These are phyloP conservation scores for Daldinia loculata DNA, from an alignment of 495 filamentous ascomycete genomes.

Conservation along the genomic window DNA sequence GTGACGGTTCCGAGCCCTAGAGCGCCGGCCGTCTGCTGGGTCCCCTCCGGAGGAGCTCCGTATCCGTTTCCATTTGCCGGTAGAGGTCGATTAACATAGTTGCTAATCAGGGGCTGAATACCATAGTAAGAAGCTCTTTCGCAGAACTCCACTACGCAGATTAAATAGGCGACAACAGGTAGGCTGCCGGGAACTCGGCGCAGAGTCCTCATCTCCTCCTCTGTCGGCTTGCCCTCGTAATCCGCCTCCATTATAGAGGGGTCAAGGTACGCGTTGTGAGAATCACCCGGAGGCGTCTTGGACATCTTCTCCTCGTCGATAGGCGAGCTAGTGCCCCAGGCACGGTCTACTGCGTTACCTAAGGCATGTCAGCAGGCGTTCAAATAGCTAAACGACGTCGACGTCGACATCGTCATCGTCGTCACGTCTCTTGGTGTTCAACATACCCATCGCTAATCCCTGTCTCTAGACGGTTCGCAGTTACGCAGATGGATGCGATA, in stretches of 20 bases:
- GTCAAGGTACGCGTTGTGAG: slow-evolving; percentile 43
- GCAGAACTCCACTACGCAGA: slow-evolving; percentile 69
- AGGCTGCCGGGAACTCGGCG: slow-evolving; percentile 65
- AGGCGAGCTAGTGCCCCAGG: slow-evolving; percentile 20
- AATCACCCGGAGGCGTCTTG: slow-evolving; percentile 38
- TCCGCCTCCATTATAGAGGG: slow-evolving; percentile 49
- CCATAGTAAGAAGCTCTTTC: slow-evolving; percentile 70
- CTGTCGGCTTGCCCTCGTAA: slow-evolving; percentile 63
- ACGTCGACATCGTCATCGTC: neutral
- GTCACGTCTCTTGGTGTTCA: neutral
- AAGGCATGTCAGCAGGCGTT: slow-evolving; percentile 11
- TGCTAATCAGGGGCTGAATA: slow-evolving; percentile 63
- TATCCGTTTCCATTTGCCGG: slow-evolving; percentile 68
- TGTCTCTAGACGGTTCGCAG: slow-evolving; percentile 10
- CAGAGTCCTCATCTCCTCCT: slow-evolving; percentile 62
- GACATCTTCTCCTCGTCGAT: slow-evolving; percentile 42
- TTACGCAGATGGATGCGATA: slow-evolving; percentile 12
- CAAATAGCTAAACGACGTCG: neutral
- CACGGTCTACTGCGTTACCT: slow-evolving; percentile 26
- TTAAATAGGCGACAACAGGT: slow-evolving; percentile 61
- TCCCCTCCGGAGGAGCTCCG: slow-evolving; percentile 64
- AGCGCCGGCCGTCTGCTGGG: slow-evolving; percentile 66
- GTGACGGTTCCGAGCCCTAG: slow-evolving; percentile 67
- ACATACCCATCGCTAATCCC: slow-evolving; percentile 39
- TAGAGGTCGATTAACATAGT: slow-evolving; percentile 65